Base-by-base conservation (phyloP, 2,329 filamentous ascomycete species). In the Colletotrichum sp. region DNA sequence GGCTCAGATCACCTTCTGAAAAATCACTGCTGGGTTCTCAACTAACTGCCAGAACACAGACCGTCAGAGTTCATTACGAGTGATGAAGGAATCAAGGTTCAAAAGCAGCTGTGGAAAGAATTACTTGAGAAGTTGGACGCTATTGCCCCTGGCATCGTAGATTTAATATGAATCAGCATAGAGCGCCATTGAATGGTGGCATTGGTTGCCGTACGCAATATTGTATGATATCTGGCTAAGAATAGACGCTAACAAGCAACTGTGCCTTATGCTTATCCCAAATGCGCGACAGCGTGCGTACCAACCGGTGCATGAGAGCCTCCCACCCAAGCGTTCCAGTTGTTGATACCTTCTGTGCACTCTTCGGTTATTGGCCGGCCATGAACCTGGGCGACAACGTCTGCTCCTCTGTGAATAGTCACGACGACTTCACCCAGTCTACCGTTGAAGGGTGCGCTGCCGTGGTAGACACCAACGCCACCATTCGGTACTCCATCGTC, bases 121-220 rank as follows among this genome's bases (percentile, higher is more conserved):
- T 75, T 90, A 78, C 69, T 86, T 71, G 83, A 77, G 6, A 81
- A 87, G n/a, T 72, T 90, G n/a, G 87, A 89, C 62, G 81, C 62
- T 5, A 82, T 89, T 34, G 81, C 87, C 71, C 84, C 86, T 1
- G 85, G 85, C 0, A 79, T 87, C 10, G 7, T 73, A 79, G 13
- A 34, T 16, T 24, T 4, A 24, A 3, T 62, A 6, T 24, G 59
- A 34, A 3, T 28, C 15, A 52, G 2, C 10, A 13, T 52, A 7
- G 44, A 24, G 10, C n/a, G 10, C n/a, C 10, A 5, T 13, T 21
- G 0, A 21, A 52, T 4, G 9, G 3, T 52, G n/a, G 1, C 2
- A 24, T 13, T 52, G n/a, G 44, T 21, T 21, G 44, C 4, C 44
- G n/a, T 13, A 13, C 21, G 84, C 83, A 15, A 78, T 85, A 8